Conservation (phyloP, 257 asterid species). For the Solanum chmielewskii region DNA sequence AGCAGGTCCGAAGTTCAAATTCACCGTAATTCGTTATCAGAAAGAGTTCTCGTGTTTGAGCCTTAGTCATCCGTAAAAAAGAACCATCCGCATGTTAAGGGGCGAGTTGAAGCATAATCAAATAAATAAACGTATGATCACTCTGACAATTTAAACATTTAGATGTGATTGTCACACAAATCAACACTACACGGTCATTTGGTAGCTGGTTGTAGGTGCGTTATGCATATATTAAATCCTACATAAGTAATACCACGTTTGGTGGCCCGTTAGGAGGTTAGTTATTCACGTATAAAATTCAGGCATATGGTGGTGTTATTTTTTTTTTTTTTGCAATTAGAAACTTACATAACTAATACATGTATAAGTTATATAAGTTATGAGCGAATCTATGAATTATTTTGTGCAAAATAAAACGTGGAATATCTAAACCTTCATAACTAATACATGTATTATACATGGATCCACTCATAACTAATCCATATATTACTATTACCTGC, state of each 20-base stretch:
- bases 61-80: neutral
- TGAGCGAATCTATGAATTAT: no score
- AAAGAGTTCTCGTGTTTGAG: neutral
- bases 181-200: neutral
- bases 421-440: neutral
- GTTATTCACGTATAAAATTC: neutral
- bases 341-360: neutral
- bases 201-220: neutral
- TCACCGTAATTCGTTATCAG: neutral
- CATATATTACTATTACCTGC: neutral
- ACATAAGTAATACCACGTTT: neutral
- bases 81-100: neutral
- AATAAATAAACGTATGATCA: neutral
- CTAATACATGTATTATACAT: neutral
- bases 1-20: neutral
- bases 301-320: neutral
- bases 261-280: neutral
- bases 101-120: neutral
- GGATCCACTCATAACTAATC: neutral
- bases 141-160: neutral
- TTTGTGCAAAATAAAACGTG: no score
- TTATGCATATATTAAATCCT: neutral
- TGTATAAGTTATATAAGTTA: neutral
- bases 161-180: neutral
- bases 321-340: no score